Base-by-base conservation (phyloP, 176 grass and related monocot species). In the Calamus simplicifolius region DNA sequence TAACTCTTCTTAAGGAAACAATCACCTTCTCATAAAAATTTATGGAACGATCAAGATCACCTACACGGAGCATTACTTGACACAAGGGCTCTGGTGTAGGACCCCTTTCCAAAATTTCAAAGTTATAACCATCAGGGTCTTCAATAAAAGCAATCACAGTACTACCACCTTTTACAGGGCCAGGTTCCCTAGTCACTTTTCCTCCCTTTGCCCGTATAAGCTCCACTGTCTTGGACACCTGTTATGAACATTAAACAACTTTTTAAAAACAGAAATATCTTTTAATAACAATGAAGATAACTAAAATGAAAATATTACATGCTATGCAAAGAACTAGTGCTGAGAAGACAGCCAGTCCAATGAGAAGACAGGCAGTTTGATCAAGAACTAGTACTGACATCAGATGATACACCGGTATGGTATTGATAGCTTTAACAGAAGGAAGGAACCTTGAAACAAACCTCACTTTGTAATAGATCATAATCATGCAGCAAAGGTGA, bases 41-140 rank as follows among this genome's bases (percentile, higher is more conserved):
- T 60, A 96, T 87, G 63, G 92, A 84, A 62, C 78, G 87, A 63
- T 88, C 83, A 63, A 96, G 83, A 69, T 96, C 87, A 49, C 87
- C 92, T 16, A 96, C 92, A 70, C 84, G 92, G 74, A 96, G 83
- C 92, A 96, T 96, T 72, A 96, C 83, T 77, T 96, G 92, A 66
- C 87, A 90, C 64, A 96, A 81, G 23, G 92, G 92, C 77, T 96
- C 87, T 51, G 83, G 87, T 25, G 92, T 96, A 64, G 78, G 83
- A 59, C 81, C 75, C 66, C 87, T 96, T 82, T 96, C 92, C 62
- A 90, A 60, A 80, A 96, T 83, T 56, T 96, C 87, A 70, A 96
- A 96, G 62, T 82, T 96, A 60, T 96, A 96, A 69, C 87, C 87
- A 84, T 90, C 83, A 49, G 87, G 92, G 75, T 96, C 92, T 84